Percentiles rank a stretch among this genome's conserved stretches.
These are phyloP conservation scores for Botrytis pseudocinerea DNA, from an alignment of 2,329 filamentous ascomycete species.

Conservation along the genomic window DNA sequence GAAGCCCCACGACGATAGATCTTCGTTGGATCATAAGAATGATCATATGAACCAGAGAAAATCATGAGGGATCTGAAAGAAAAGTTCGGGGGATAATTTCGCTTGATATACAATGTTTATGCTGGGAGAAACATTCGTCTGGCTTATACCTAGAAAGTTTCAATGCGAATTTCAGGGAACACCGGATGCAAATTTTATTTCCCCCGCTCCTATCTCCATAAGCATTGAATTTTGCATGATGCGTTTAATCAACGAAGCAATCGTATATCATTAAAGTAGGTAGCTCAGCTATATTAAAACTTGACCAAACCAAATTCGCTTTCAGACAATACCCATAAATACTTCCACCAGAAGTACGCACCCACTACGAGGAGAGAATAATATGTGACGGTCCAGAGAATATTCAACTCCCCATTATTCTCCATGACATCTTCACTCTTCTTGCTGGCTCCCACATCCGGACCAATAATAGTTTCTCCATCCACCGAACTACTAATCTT, in stretches of 20 bases:
- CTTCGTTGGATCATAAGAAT: conserved; percentile 2
- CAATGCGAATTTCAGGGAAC: neutral
- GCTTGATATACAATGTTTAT: conserved; percentile 8
- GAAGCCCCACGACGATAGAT: conserved; percentile 10
- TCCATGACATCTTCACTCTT: conserved; percentile 43
- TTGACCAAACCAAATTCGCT: conserved; percentile 52
- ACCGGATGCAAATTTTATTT: neutral
- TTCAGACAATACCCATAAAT: conserved; percentile 72
- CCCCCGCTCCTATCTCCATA: neutral
- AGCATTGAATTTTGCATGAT: conserved; percentile 4
- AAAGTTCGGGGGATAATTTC: conserved; percentile 13
- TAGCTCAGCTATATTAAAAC: conserved; percentile 27
- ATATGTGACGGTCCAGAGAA: conserved; percentile 73
- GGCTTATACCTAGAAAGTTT: neutral
- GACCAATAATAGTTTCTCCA: conserved; percentile 32
- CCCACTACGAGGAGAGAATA: conserved; percentile 76
- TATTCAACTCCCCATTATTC: conserved; percentile 41
- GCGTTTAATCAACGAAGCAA: neutral
- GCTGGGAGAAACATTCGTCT: neutral
- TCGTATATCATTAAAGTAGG: conserved; percentile 7
- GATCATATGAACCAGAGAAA: conserved; percentile 8
- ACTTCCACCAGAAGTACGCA: conserved; percentile 67
- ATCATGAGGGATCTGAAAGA: conserved; percentile 2
- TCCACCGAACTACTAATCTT: conserved; percentile 51
- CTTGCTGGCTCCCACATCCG: conserved; percentile 40